Evolutionary conservation across 495 filamentous ascomycete species (phyloP).

Genomic region (Gamarada debralockiae): DNA sequence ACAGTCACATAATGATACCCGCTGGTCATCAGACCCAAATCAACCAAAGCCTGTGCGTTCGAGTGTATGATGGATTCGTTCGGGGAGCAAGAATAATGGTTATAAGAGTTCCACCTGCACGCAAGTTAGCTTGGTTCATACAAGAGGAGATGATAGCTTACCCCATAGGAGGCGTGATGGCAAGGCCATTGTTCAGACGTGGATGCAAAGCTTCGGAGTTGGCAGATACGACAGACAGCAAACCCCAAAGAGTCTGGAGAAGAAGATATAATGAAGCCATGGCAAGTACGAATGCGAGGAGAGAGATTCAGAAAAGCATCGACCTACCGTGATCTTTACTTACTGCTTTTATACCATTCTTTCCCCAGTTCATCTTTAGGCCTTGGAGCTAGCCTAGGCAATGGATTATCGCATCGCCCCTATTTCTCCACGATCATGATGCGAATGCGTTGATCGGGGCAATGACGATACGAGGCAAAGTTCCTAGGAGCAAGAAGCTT

Average conservation of each 20-base stretch:
- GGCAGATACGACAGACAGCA: background rate
- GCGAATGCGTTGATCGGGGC: no score
- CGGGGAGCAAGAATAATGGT: constrained; percentile 18
- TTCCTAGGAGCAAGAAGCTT: no score
- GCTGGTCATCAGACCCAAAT: constrained; percentile 43
- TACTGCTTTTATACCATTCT: background rate
- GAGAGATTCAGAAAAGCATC: background rate
- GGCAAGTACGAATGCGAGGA: background rate
- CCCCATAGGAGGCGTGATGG: constrained; percentile 15
- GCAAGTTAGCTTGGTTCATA: background rate
- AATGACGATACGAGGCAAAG: no score
- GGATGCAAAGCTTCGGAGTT: background rate
- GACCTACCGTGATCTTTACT: background rate
- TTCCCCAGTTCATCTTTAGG: background rate
- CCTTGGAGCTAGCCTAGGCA: background rate
- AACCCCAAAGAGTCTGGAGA: background rate
- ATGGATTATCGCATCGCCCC: background rate
- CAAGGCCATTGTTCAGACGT: constrained; percentile 12
- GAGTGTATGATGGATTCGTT: constrained; percentile 16
- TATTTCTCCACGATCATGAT: background rate
- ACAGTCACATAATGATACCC: constrained; percentile 54
- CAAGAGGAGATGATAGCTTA: background rate
- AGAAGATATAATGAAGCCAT: background rate
- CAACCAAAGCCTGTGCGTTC: constrained; percentile 45
- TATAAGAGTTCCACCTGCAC: constrained; percentile 38